These are phyloP conservation scores for Boletus nobilissimus DNA, from an alignment of 1,284 basidiomycete species.

Conservation along the genomic window DNA sequence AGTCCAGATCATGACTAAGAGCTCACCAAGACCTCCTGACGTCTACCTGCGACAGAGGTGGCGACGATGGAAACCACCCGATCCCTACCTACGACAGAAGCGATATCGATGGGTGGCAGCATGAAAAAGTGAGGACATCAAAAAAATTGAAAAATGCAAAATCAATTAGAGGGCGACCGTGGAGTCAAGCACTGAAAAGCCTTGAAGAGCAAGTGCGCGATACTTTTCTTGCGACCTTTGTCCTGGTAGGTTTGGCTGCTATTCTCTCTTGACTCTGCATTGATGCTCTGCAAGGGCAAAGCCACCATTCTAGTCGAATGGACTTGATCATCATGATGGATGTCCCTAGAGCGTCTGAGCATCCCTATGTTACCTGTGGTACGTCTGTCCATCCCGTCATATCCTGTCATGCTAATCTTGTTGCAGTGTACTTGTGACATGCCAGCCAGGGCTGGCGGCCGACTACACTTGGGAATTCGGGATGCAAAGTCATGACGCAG, in stretches of 20 bases:
- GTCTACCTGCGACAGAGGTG: too few relatives aligned
- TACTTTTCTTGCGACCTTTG: neutral
- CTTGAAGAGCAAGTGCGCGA: neutral
- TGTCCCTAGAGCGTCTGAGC: constrained; percentile 10
- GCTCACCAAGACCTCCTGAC: too few relatives aligned
- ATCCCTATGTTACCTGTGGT: constrained; percentile 19
- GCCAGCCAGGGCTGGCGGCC: constrained; percentile 30
- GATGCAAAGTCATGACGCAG: neutral
- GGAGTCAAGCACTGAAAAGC: neutral
- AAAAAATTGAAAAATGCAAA: constrained; percentile 1
- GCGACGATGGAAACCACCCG: too few relatives aligned
- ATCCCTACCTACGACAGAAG: too few relatives aligned
- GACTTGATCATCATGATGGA: neutral
- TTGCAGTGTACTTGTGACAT: constrained; percentile 19
- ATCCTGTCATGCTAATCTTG: constrained; percentile 6
- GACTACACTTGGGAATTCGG: neutral
- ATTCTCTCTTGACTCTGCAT: neutral
- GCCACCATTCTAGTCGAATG: neutral
- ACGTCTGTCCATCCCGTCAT: neutral
- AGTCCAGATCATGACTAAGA: too few relatives aligned
- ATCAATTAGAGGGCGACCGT: too few relatives aligned
- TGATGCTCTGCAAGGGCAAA: neutral
- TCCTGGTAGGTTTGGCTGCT: neutral
- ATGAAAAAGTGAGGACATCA: neutral
- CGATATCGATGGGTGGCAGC: too few relatives aligned